Evolutionary conservation across 345 rosid genomes (phyloP).

Genomic region (Passiflora organensis): DNA sequence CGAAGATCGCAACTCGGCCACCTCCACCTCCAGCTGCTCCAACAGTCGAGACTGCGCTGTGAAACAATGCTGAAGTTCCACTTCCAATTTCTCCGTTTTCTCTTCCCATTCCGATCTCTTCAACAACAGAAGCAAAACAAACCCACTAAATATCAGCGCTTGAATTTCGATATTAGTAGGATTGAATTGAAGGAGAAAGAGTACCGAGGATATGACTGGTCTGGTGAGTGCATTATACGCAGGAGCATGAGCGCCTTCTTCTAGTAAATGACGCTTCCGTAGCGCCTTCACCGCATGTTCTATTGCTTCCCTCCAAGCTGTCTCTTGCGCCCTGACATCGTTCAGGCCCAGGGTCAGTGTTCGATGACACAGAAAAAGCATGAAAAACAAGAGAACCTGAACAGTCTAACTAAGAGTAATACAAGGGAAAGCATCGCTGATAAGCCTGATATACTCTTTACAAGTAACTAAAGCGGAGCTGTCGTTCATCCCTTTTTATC

Average conservation of each 20-base stretch:
- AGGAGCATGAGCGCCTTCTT: conserved; percentile 92
- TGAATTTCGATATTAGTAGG: not conserved
- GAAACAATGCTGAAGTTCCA: conserved; percentile 85
- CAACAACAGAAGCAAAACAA: conserved; percentile 5
- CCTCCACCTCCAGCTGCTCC: conserved; percentile 85
- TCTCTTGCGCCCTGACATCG: conserved; percentile 31
- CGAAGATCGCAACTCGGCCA: conserved; percentile 66
- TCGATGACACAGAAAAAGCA: not conserved
- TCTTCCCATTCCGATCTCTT: conserved; percentile 98
- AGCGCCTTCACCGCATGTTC: conserved; percentile 78
- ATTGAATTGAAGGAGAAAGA: not conserved
- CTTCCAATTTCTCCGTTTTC: conserved; percentile 67
- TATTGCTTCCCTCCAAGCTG: conserved; percentile 63
- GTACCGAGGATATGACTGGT: conserved; percentile 75
- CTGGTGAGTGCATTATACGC: conserved; percentile 72
- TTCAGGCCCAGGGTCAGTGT: not conserved
- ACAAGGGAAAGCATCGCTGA: too few relatives aligned
- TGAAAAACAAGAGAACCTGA: too few relatives aligned
- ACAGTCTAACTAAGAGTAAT: too few relatives aligned
- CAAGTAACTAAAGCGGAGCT: too few relatives aligned
- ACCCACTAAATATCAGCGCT: not conserved
- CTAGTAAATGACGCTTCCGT: conserved; percentile 74
- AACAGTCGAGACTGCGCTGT: conserved; percentile 87
- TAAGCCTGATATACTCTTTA: too few relatives aligned
- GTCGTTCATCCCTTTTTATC: too few relatives aligned